Evolutionary conservation across 805 yeast species (phyloP), one percentile per base, ranked within the genome.

Genomic region (Pichia pseudocactophila): DNA sequence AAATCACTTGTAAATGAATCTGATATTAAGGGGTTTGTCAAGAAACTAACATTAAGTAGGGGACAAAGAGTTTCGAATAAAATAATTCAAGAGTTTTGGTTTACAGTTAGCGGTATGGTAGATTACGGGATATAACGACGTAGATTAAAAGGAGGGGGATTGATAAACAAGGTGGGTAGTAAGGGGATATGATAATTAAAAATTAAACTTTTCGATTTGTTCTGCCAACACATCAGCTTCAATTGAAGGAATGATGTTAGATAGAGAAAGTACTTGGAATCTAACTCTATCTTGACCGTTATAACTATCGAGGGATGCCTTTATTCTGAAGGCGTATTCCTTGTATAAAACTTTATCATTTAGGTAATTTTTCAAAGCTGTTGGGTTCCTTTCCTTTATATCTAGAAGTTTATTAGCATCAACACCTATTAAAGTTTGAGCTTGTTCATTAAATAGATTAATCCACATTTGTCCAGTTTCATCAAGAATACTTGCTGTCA

Each of bases 401-500:
- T 67, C 63, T 49, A 76, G 50, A 46, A 88, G 62, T 34, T 78
- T 83, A 34, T 67, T 64, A 15, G 86, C 84, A 0, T 90, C 79
- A 40, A 70, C 65, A 25, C 76, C 69, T 42, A 90, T 65, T 35
- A 92, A 62, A 49, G 70, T 69, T 35, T 68, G 69, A 1, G 95
- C 97, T 48, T 81, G 83, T 15, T 82, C 90, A 60, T 92, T 95
- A 57, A 92, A 92, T 45, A 83, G 67, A 1, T 95, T 82, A 27
- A 85, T 65, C 94, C 96, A 88, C 46, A 88, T 59, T 59, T 83
- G 88, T 17, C 89, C 94, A 4, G 94, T 73, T 51, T 70, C 69
- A 61, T 92, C 98, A 55, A 79, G 71, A n/a, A 88, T 73, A 3
- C 86, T 76, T 36, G 78, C 61, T n/a, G 82, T 80, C 52, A 90